Percentiles rank a stretch among this genome's conserved stretches.
phyloP scores from a whole-genome alignment of 768 basidiomycete genomes.

The Crassisporium funariophilum region DNA sequence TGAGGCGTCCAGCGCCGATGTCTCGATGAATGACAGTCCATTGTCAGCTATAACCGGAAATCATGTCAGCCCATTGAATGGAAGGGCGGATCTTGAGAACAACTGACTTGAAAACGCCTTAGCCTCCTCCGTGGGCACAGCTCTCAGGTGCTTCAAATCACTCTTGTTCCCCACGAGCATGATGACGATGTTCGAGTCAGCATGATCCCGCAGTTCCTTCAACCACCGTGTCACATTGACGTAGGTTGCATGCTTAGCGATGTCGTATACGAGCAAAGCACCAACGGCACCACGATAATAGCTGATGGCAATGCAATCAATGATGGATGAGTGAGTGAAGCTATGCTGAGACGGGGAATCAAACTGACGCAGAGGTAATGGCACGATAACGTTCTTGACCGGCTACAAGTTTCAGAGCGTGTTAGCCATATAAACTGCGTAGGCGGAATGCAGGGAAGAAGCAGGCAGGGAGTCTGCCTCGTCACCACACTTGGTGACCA shows the following conservation, averaged over 20 bases:
- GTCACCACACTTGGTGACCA: slow-evolving; percentile 9
- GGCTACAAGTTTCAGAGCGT: slow-evolving; percentile 48
- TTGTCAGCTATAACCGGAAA: slow-evolving; percentile 68
- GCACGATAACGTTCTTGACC: slow-evolving; percentile 98
- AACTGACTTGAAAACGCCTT: slow-evolving; percentile 83
- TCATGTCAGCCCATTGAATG: slow-evolving; percentile 6
- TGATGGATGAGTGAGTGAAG: background rate
- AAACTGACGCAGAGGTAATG: slow-evolving; percentile 91
- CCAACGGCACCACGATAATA: slow-evolving; percentile 98
- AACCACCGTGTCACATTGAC: slow-evolving; percentile 94
- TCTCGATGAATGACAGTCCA: slow-evolving; percentile 94
- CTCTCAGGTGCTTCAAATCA: slow-evolving; percentile 96
- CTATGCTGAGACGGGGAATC: slow-evolving; percentile 3
- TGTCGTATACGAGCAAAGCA: slow-evolving; percentile 91
- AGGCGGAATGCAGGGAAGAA: background rate
- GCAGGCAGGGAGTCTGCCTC: slow-evolving; percentile 5
- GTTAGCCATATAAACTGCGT: slow-evolving; percentile 5
- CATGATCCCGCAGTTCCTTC: slow-evolving; percentile 96
- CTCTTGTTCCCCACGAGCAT: slow-evolving; percentile 99
- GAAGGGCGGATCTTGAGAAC: background rate
- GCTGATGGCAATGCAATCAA: slow-evolving; percentile 38
- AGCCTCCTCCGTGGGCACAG: slow-evolving; percentile 97
- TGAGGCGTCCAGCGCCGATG: slow-evolving; percentile 98
- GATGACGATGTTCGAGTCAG: slow-evolving; percentile 90
- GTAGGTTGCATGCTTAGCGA: slow-evolving; percentile 92